Base-by-base conservation (phyloP, 768 basidiomycete species). In the Mycena filopes region DNA sequence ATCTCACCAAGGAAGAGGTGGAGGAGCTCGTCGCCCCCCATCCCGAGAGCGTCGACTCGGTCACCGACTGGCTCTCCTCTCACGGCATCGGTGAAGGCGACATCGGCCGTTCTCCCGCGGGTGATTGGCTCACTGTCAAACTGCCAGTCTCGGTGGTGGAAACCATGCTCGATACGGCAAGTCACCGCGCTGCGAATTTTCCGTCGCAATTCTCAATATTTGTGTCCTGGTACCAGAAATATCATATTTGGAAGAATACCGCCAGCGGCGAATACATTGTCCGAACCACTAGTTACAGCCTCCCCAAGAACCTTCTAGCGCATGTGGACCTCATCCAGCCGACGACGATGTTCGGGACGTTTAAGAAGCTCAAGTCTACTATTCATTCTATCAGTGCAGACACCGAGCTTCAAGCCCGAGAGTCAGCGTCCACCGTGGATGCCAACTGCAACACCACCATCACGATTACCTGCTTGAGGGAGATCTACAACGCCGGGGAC, bases 241-340 rank as follows among this genome's bases (percentile, higher is more conserved):
- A 91, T 75, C 80, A 83, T 53, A 75, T 89, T 53, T 90, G 84
- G 74, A 78, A 80, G 31, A 86, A 90, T 70, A 68, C 74, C 2
- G 74, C 73, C 43, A 84, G 84, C 25, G 80, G 80, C 4, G 82
- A 86, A 43, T 80, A 78, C 36, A 77, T 88, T 59, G 76, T 91
- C 53, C 86, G 89, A 63, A 84, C 89, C 21, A 74, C 86, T 42
- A 78, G 82, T 63, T 89, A 91, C 76, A 87, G 87, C 25, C 82
- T 90, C 11, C 89, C 86, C 20, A 72, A 77, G 46, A 77, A 78
- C 4, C 77, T 89, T 40, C 86, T 87, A 43, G 73, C 76, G 0
- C 87, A 90, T 65, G 76, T 93, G 66, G 77, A 86, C 28, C 76
- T 89, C 21, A 80, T 92, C 31, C 79, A 88, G 0, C 91, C 91